Evolutionary conservation across 2,329 filamentous ascomycete genomes (phyloP), one percentile per base, ranked within the genome.

Genomic region (Thielaviopsis ethacetica): DNA sequence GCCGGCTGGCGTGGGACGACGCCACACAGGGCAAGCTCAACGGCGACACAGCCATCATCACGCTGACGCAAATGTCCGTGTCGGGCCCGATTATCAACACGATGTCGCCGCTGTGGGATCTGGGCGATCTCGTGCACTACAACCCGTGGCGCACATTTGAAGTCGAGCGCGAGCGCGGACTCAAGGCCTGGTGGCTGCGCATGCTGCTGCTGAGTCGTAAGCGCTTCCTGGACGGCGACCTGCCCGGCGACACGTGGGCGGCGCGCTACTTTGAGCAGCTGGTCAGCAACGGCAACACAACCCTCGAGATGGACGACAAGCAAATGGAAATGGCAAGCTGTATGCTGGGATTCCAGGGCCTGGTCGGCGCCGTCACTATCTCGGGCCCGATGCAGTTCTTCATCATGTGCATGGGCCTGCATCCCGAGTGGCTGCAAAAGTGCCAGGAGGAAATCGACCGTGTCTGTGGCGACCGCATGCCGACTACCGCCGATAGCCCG

Each of bases 381-480:
- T 72, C 71, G 13, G 75, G 75, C 1, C 75, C 75, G 9, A 65
- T 76, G 63, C 73, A 76, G 65, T 77, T 76, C 68, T 77, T 77
- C 66, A 63, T 76, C 56, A 76, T 77, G 75, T 71, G 73, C 57
- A 76, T 79, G 76, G 71, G 71, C 24, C 67, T 78, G 62, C 72
- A 79, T 62, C 77, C 78, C 0, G 72, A 75, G 63, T 79, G 77
- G 72, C 73, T 79, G 64, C 68, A 65, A 59, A 75, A 74, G 64
- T 73, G 76, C 5, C 78, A 82, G 65, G 76, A 75, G 53, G 79
- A 83, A 66, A 73, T 83, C 15, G 80, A 83, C 63, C 67, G 71
- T 9, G 76, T 81, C 1, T 79, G 76, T 58, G 77, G 77, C 17
- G 72, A 77, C 60, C 71, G 75, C 21, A 71, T 81, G 69, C 79